These are phyloP conservation scores for Musa itinerans DNA, from an alignment of 176 grass and related monocot genomes.

Conservation along the genomic window DNA sequence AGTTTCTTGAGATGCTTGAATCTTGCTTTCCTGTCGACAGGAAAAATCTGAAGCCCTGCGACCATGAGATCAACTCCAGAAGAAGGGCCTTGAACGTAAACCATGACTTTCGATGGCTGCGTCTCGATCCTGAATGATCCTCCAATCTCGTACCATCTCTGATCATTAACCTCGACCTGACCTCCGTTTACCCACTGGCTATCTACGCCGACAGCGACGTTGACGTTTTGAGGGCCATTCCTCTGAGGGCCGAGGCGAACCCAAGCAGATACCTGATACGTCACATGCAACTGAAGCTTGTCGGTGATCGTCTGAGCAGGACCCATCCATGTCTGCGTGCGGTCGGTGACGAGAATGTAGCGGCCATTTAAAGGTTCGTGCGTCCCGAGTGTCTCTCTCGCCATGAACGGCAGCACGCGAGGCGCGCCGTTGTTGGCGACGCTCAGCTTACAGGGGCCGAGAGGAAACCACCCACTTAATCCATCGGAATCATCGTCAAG, in stretches of 20 bases:
- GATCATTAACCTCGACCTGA: slow-evolving; percentile 48
- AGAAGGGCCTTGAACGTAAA: slow-evolving; percentile 66
- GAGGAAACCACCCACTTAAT: slow-evolving; percentile 48
- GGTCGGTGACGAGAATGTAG: slow-evolving; percentile 58
- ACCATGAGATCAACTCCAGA: slow-evolving; percentile 78
- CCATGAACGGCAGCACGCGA: slow-evolving; percentile 54
- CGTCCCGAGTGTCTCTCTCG: slow-evolving; percentile 39
- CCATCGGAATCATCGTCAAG: slow-evolving; percentile 55
- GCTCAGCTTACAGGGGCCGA: slow-evolving; percentile 45
- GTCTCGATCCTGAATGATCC: slow-evolving; percentile 67
- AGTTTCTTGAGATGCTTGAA: slow-evolving; percentile 44
- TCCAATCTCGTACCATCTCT: slow-evolving; percentile 80
- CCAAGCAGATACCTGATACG: slow-evolving; percentile 81
- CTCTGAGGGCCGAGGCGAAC: slow-evolving; percentile 41
- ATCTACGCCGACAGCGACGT: slow-evolving; percentile 42
- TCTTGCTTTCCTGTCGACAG: slow-evolving; percentile 46
- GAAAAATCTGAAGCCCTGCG: slow-evolving; percentile 65
- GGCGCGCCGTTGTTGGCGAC: slow-evolving; percentile 42
- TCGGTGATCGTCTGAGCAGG: slow-evolving; percentile 62
- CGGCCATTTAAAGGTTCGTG: slow-evolving; percentile 52
- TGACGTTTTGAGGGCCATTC: slow-evolving; percentile 39
- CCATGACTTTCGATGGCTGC: slow-evolving; percentile 36
- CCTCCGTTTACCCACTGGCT: slow-evolving; percentile 73
- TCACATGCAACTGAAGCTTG: slow-evolving; percentile 47
- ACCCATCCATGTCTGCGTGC: slow-evolving; percentile 87